phyloP scores from a whole-genome alignment of 192 early-diverging fungal genomes.

The Backusella circina region DNA sequence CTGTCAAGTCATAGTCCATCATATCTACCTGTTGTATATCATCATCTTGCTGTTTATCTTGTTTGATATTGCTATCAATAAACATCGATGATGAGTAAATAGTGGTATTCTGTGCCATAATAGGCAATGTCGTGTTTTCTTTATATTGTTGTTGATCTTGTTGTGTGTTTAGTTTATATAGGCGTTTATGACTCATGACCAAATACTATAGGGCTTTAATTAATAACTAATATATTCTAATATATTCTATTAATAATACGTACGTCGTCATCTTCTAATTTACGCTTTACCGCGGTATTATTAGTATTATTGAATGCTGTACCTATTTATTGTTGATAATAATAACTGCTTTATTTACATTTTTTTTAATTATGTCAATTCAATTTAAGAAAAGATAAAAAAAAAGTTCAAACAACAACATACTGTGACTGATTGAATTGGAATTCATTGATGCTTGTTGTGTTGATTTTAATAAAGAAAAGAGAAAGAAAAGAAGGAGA shows the following conservation, averaged over 20 bases:
- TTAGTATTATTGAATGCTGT: background rate
- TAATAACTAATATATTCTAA: background rate
- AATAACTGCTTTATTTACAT: background rate
- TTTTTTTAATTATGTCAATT: background rate
- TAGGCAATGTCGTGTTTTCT: background rate
- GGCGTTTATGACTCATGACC: background rate
- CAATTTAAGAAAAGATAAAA: background rate
- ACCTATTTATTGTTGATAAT: background rate
- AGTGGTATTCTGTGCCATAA: background rate
- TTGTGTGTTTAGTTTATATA: background rate
- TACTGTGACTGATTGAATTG: background rate
- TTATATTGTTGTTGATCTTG: background rate
- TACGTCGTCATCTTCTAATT: constrained; percentile 2
- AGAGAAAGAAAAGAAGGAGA: background rate
- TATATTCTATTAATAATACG: background rate
- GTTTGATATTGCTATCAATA: background rate
- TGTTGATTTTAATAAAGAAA: background rate
- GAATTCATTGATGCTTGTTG: background rate
- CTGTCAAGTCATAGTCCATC: constrained; percentile 4
- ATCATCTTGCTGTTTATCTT: background rate
- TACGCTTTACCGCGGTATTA: background rate
- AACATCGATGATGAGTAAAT: background rate
- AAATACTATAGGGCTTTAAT: background rate
- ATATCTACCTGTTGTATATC: background rate
- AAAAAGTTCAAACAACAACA: background rate